Conservation (phyloP, 2,329 filamentous ascomycete genomes). For the Talaromyces pinophilus region DNA sequence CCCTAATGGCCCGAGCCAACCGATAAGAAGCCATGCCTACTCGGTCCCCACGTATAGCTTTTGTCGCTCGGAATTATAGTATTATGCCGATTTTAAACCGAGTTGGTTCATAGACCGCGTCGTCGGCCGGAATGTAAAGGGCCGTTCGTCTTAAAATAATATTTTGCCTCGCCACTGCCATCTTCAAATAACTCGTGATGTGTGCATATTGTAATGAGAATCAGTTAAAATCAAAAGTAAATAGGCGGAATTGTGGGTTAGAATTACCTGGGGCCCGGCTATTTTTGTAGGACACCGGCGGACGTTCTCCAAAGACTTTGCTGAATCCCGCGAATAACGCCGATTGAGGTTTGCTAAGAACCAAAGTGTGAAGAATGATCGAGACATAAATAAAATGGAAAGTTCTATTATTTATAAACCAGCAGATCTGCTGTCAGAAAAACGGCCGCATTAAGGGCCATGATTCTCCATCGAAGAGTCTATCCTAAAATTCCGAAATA, state of each 20-base stretch:
- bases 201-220: background rate
- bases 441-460: background rate
- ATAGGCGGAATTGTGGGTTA: too few species aligned
- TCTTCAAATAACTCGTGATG: background rate
- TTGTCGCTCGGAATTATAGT: background rate
- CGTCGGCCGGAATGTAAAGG: background rate
- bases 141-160: background rate
- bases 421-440: background rate
- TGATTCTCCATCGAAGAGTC: background rate
- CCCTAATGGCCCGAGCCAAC: background rate
- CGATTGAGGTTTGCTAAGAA: background rate
- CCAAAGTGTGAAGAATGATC: background rate
- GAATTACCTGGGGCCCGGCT: too few species aligned
- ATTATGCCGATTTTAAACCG: background rate
- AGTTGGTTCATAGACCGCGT: background rate
- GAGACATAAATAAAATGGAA: background rate
- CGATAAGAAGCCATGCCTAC: background rate
- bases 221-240: background rate
- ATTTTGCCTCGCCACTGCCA: background rate
- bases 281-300: too few species aligned
- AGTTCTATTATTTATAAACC: background rate
- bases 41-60: background rate
- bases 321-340: background rate
- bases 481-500: constrained; percentile 7
- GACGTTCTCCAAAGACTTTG: too few species aligned